Base-by-base conservation (phyloP, 768 basidiomycete genomes). In the Tubosaeta sp. region DNA sequence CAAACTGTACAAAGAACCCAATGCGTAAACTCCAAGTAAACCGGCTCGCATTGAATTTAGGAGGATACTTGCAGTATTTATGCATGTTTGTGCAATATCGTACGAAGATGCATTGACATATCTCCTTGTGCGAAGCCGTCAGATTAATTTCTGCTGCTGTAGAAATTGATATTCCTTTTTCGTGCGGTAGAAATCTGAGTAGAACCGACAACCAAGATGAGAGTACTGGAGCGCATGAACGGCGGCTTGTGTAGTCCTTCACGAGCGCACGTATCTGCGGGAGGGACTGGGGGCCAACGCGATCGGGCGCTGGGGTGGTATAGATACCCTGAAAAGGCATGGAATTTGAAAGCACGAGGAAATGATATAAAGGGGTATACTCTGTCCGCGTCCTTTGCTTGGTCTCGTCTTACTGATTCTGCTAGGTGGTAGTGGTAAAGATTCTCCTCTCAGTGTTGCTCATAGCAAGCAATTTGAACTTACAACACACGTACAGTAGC, bases 131-230 rank as follows among this genome's bases (percentile, higher is more conserved):
- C 12, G 25, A 32, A 5, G 19, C 25, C 19, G 32, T 55, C 37
- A 65, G 26, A 52, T 59, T n/a, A 32, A 27, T 53, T 59, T 70
- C 47, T 64, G 65, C 43, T 62, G 65, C 5, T 69, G 71, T 34
- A 65, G 56, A 22, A 69, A 55, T 53, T 74, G 73, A 29, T 74
- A 70, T 22, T 85, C 82, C 54, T 81, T 85, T 65, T 76, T 84
- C 13, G 75, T 68, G 58, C 76, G 79, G 66, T 91, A 91, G 68
- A 81, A 91, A 57, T 91, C 88, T 0, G 86, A 88, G 64, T 98
- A 71, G 71, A 97, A 94, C 48, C 92, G 83, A 62, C 94, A 90
- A 68, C 98, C 95, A 38, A 92, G 77, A 70, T 97, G 94, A 14
- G 86, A 77, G 65, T 95, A 75, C 56, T 88, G 88, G 31, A 97